Percentiles rank a stretch among this genome's conserved stretches.
These are phyloP conservation scores for Talaromyces ruber DNA, from an alignment of 495 filamentous ascomycete species.

Conservation along the genomic window DNA sequence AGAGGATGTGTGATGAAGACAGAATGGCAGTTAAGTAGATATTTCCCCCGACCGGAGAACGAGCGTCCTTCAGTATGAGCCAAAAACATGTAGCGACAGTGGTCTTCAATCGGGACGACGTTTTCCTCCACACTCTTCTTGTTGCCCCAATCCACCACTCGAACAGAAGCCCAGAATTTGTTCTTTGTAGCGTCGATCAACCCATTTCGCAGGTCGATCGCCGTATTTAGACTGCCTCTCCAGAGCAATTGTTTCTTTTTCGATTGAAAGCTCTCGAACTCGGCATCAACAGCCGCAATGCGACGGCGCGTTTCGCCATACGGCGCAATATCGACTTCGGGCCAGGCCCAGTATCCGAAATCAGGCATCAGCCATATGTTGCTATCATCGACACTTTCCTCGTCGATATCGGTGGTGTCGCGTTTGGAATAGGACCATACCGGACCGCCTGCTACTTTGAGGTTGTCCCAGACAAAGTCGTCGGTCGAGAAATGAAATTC, in stretches of 20 bases:
- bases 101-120: slow-evolving; percentile 43
- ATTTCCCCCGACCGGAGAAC: slow-evolving; percentile 52
- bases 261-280: slow-evolving; percentile 23
- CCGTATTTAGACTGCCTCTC: slow-evolving; percentile 47
- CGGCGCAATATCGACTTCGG: slow-evolving; percentile 50
- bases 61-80: slow-evolving; percentile 48
- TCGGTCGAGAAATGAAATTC: slow-evolving; percentile 49
- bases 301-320: slow-evolving; percentile 42
- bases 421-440: slow-evolving; percentile 18
- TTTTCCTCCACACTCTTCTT: slow-evolving; percentile 25
- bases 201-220: slow-evolving; percentile 29
- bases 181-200: slow-evolving; percentile 36
- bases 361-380: slow-evolving; percentile 67
- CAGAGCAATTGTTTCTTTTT: slow-evolving; percentile 63
- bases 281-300: slow-evolving; percentile 26
- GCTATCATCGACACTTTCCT: slow-evolving; percentile 31
- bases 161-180: slow-evolving; percentile 44
- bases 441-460: slow-evolving; percentile 3
- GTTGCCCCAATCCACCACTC: slow-evolving; percentile 39
- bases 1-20: slow-evolving; percentile 43
- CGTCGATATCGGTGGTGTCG: slow-evolving; percentile 35
- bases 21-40: slow-evolving; percentile 50
- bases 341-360: slow-evolving; percentile 72
- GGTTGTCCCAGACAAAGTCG: slow-evolving; percentile 16
- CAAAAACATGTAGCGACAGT: slow-evolving; percentile 52